Conservation (phyloP, 495 filamentous ascomycete species). For the Penicillium ucsense region DNA sequence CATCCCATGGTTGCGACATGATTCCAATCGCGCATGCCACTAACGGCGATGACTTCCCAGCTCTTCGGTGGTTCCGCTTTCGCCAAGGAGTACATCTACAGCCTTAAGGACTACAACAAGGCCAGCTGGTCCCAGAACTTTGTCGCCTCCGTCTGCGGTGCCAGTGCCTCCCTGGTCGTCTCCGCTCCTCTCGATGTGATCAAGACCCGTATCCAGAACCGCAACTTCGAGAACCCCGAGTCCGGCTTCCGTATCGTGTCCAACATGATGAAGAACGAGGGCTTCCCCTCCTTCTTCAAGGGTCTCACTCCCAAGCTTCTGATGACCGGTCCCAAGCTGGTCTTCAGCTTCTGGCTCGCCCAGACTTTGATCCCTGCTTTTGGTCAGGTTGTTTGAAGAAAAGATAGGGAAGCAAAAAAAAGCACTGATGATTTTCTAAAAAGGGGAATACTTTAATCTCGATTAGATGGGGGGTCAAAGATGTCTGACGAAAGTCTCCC, state of each 20-base stretch:
- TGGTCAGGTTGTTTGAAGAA: conserved; percentile 44
- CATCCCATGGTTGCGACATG: not conserved
- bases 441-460: too few species aligned
- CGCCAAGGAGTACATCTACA: conserved; percentile 90
- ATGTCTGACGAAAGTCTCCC: too few species aligned
- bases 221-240: conserved; percentile 97
- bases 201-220: conserved; percentile 98
- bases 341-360: conserved; percentile 99
- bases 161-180: conserved; percentile 82
- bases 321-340: conserved; percentile 97
- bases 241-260: conserved; percentile 80
- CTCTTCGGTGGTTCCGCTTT: conserved; percentile 98
- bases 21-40: conserved; percentile 4
- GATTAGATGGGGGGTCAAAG: too few species aligned
- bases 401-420: not conserved
- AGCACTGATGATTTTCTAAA: not conserved
- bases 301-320: conserved; percentile 91
- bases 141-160: conserved; percentile 87
- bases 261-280: conserved; percentile 89
- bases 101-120: conserved; percentile 82
- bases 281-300: conserved; percentile 86
- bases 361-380: conserved; percentile 81
- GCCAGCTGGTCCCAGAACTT: conserved; percentile 97
- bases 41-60: conserved; percentile 29
- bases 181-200: conserved; percentile 96